Base-by-base conservation (phyloP, 108 stramenopile genomes). In the Epipyxis sp. region DNA sequence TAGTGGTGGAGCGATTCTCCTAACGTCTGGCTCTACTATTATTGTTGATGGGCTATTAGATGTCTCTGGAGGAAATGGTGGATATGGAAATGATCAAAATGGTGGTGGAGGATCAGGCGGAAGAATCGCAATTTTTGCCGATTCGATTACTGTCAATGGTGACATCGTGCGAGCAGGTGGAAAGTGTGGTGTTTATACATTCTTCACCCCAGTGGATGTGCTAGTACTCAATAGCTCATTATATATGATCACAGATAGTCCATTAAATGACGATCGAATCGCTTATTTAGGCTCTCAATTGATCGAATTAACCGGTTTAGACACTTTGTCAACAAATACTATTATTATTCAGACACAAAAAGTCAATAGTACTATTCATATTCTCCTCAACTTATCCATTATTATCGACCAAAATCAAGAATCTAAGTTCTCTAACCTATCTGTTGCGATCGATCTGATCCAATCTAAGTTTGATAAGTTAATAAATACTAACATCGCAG, bases 21-120 rank as follows among this genome's bases (percentile, higher is more conserved):
- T 92, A 1, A 81, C 85, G 10, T 91, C 91, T 46, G 91, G 90
- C 1, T 90, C 91, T 25, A 74, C 69, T 42, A 59, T 90, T 20
- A 78, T 65, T 20, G 69, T 88, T 59, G 69, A 82, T 1, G 89
- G 90, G 0, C 77, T 39, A 16, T 58, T 94, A 6, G 69, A 68
- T 2, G 93, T 84, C 0, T 44, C 61, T 13, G 93, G 93, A 34
- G 93, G 93, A 6, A 50, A 74, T 25, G 93, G 92, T 50, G 93
- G 92, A 0, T 54, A 46, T 32, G 50, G 71, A 42, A 6, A 27
- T 3, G 29, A 82, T 59, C 3, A n/a, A 1, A 82, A 50, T 35
- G 91, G 89, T 39, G 92, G 91, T 3, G 90, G 88, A 6, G 93
- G 93, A 34, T 79, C 85, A 6, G 93, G 93, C 27, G 93, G 93